phyloP scores from a whole-genome alignment of 345 rosid genomes.

The rapeseed (Brassica napus) region DNA sequence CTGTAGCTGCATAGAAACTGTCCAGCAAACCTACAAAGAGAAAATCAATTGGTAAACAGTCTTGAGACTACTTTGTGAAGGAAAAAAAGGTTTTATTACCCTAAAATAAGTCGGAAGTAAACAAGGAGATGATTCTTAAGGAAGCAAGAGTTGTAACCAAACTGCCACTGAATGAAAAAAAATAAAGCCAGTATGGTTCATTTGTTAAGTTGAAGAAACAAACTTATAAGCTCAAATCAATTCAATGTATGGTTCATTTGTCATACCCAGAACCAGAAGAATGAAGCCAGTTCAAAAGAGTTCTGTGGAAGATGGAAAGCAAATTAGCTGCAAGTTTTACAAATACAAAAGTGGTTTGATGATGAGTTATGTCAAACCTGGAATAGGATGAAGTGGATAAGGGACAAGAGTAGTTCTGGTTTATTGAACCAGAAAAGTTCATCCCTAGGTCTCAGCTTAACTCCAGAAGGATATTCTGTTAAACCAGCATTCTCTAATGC shows the following conservation, averaged over 20 bases:
- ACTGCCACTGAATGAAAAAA: conserved; percentile 73
- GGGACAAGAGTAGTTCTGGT: conserved; percentile 77
- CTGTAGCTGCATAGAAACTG: conserved; percentile 97
- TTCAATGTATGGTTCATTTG: conserved; percentile 23
- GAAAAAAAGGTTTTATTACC: conserved; percentile 45
- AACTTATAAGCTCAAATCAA: neutral
- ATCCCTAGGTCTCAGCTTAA: conserved; percentile 75
- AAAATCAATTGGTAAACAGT: neutral
- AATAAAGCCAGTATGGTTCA: neutral
- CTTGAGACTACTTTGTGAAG: conserved; percentile 37
- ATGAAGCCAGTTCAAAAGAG: conserved; percentile 92
- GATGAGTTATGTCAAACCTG: conserved; percentile 52
- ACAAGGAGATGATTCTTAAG: conserved; percentile 68
- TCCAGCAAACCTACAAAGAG: conserved; percentile 64
- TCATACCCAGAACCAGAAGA: conserved; percentile 95
- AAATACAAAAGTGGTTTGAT: no score
- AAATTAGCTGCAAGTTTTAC: conserved; percentile 31
- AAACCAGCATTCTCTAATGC: conserved; percentile 76
- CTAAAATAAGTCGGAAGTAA: conserved; percentile 70
- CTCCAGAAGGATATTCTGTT: conserved; percentile 52
- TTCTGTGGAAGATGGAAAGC: conserved; percentile 52
- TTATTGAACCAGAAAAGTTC: conserved; percentile 97
- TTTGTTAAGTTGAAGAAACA: conserved; percentile 20
- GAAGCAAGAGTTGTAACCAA: conserved; percentile 93
- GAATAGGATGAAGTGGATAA: conserved; percentile 89